A percentile compares a stretch with the other conserved stretches of the same genome.
Evolutionary conservation across 2,329 filamentous ascomycete genomes (phyloP).

Genomic region (Podosphaera fusca): DNA sequence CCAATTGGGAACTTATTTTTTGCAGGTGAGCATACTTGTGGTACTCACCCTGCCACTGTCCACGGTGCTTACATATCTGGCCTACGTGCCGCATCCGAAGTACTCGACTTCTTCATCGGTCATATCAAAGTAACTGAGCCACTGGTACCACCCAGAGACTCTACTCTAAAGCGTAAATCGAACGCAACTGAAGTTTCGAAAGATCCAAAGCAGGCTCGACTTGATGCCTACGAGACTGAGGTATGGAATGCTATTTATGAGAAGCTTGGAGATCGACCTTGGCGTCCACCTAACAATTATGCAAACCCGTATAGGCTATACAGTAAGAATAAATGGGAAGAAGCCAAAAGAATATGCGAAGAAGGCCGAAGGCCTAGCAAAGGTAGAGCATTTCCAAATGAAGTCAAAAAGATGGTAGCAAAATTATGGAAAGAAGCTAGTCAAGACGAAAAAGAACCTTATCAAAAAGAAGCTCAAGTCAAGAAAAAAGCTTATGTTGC

Average conservation of each 20-base stretch:
- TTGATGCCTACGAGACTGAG: constrained; percentile 32
- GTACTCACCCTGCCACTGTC: constrained; percentile 87
- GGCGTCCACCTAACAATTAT: constrained; percentile 47
- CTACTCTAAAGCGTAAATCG: constrained; percentile 30
- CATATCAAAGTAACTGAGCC: constrained; percentile 57
- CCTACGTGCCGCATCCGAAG: constrained; percentile 66
- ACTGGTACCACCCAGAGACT: constrained; percentile 43
- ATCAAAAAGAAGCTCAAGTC: constrained; percentile 46
- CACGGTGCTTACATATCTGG: constrained; percentile 92
- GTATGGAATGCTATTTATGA: constrained; percentile 27
- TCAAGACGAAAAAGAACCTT: constrained; percentile 51
- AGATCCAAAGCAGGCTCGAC: constrained; percentile 27
- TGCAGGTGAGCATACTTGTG: constrained; percentile 88
- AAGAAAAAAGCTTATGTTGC: constrained; percentile 43
- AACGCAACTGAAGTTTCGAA: constrained; percentile 17
- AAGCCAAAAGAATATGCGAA: constrained; percentile 34
- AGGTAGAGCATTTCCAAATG: constrained; percentile 46
- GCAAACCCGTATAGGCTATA: constrained; percentile 79
- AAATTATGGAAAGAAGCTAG: constrained; percentile 72
- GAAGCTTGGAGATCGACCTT: constrained; percentile 50
- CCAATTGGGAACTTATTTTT: constrained; percentile 77
- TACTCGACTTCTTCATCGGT: constrained; percentile 59
- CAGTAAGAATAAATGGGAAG: constrained; percentile 55
- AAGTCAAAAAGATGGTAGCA: constrained; percentile 66
- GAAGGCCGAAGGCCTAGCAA: constrained; percentile 40